Evolutionary conservation across 129 eudicot species (phyloP), one percentile per base, ranked within the genome.

Genomic region (Scalesia atractyloides): DNA sequence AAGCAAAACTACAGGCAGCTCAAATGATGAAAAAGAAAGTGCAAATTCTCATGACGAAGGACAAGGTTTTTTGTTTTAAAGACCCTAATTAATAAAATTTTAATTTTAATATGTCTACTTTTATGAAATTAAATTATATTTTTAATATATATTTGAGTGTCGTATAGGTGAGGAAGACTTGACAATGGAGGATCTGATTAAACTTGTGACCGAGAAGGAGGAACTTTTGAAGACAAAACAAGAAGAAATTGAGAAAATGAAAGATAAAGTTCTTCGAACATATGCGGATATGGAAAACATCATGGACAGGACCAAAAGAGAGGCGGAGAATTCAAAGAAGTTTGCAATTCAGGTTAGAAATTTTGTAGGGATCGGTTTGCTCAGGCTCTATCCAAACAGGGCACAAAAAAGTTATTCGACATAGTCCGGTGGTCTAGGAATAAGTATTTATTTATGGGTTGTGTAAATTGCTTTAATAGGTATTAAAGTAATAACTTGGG

Each of bases 241-340:
- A 69, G 82, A 78, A 68, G 95, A 89, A 82, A 78, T 87, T 70
- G 76, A 73, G 33, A 50, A 65, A n/a, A 77, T 87, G 95, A 82
- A 89, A 76, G 95, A 92, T 76, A 89, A 87, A 76, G 84, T 84
- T 70, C 79, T 92, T 65, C 84, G 96, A 52, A 75, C 88, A 12
- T 87, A 75, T 68, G 98, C 98, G 7, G 98, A 92, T 57, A 89
- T 87, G 89, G 96, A 92, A 76, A 92, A 92, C 79, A 83, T 86
- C 65, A 85, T 84, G 96, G 90, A 75, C 26, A 84, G 98, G 74
- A 83, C 96, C 39, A 85, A 86, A 48, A 90, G 96, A 54, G 98
- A 89, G 68, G 89, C 96, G 11, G 97, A 93, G 60, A 89, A 86
- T 69, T 75, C 92, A 24, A 93, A 89, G 75, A 93, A 93, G 66